phyloP scores from a whole-genome alignment of 805 yeast genomes.

The Metschnikowia continentalis region DNA sequence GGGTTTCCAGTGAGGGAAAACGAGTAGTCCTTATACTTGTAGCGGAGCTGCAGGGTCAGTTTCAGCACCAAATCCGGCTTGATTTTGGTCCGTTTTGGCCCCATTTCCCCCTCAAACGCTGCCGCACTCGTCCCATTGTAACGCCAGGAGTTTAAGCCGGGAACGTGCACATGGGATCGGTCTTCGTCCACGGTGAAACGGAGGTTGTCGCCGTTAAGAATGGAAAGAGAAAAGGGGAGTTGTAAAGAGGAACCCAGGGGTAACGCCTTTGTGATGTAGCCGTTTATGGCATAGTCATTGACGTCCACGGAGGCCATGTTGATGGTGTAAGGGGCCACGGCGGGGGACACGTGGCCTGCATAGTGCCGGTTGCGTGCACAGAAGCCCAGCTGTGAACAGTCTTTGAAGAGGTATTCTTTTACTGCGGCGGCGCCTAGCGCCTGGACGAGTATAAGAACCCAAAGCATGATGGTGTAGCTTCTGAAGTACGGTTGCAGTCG shows the following conservation, averaged over 20 bases:
- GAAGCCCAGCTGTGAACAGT: conserved; percentile 77
- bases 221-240: conserved; percentile 54
- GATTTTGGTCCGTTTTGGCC: not conserved
- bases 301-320: conserved; percentile 18
- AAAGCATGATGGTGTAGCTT: not conserved
- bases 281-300: conserved; percentile 35
- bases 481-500: not conserved
- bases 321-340: conserved; percentile 22
- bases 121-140: conserved; percentile 30
- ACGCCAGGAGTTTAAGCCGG: conserved; percentile 52
- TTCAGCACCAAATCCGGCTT: not conserved
- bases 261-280: conserved; percentile 42
- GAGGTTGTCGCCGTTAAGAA: conserved; percentile 55
- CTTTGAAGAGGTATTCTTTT: conserved; percentile 66
- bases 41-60: conserved; percentile 12
- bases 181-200: conserved; percentile 65
- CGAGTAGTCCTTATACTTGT: conserved; percentile 41
- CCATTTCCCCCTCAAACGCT: conserved; percentile 10
- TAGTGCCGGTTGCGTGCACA: conserved; percentile 75
- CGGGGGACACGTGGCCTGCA: conserved; percentile 29
- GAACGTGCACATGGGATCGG: conserved; percentile 25
- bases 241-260: conserved; percentile 21
- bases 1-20: conserved; percentile 45
- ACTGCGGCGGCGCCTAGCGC: conserved; percentile 29
- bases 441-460: not conserved